Percentiles rank a stretch among this genome's conserved stretches.
These are phyloP conservation scores for Phytophthora boehmeriae DNA, from an alignment of 352 stramenopile species.

Conservation along the genomic window DNA sequence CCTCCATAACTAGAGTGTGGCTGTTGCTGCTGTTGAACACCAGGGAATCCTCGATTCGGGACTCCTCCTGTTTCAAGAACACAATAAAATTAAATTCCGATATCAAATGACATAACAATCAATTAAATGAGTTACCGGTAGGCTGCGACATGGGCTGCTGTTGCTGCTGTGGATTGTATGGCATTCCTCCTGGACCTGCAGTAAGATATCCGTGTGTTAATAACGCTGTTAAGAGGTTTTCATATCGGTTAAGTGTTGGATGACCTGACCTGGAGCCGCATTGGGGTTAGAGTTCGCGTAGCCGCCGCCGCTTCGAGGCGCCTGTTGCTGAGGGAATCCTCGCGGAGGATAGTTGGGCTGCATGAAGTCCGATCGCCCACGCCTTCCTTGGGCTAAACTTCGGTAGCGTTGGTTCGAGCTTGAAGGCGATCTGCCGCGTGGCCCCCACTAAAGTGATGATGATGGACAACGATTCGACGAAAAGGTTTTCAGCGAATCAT, in stretches of 20 bases:
- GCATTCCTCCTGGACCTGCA: constrained; percentile 11
- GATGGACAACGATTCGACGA: neutral
- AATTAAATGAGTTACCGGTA: constrained; percentile 10
- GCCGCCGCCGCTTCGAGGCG: constrained; percentile 34
- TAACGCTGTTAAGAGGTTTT: neutral
- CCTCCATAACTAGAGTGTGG: constrained; percentile 34
- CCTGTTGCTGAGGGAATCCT: constrained; percentile 40
- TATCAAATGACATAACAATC: neutral
- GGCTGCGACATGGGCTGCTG: constrained; percentile 46
- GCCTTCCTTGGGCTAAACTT: neutral
- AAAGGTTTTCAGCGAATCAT: neutral
- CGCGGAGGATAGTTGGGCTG: constrained; percentile 48
- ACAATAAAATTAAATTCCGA: neutral
- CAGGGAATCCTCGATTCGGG: constrained; percentile 22
- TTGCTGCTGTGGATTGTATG: constrained; percentile 26
- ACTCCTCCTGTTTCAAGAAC: constrained; percentile 16
- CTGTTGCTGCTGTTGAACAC: constrained; percentile 29
- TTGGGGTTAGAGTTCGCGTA: constrained; percentile 15
- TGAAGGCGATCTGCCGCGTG: constrained; percentile 14
- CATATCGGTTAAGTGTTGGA: neutral
- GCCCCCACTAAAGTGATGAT: neutral
- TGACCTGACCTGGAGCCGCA: neutral
- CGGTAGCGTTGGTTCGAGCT: constrained; percentile 1
- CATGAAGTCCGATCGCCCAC: constrained; percentile 6
- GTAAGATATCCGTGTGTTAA: neutral